Conservation (phyloP, 2,329 filamentous ascomycete genomes). For the Diaporthe capsici region DNA sequence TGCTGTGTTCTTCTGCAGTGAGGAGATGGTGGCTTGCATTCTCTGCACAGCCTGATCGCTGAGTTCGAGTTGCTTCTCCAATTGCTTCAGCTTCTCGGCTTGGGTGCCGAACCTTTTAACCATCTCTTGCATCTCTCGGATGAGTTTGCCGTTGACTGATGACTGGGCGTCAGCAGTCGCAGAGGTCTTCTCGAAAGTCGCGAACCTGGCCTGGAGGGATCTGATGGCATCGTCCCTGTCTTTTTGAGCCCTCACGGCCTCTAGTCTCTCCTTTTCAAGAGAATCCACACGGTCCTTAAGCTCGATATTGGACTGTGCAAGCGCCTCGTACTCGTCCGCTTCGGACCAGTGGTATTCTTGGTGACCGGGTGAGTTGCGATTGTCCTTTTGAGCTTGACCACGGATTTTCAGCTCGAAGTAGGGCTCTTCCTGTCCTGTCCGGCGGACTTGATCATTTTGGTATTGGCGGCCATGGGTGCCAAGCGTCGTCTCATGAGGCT, state of each 20-base stretch:
- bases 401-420: background rate
- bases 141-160: background rate
- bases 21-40: conserved; percentile 14
- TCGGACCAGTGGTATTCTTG: too few species aligned
- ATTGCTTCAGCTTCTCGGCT: background rate
- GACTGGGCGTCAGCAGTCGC: background rate
- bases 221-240: background rate
- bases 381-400: background rate
- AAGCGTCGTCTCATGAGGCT: background rate
- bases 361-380: background rate
- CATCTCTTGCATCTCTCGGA: background rate
- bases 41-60: background rate
- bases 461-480: background rate
- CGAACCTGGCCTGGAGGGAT: conserved; percentile 1
- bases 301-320: background rate
- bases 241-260: background rate
- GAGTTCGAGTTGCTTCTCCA: background rate
- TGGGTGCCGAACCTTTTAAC: background rate
- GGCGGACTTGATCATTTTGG: background rate
- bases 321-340: background rate
- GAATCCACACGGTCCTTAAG: background rate
- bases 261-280: conserved; percentile 23
- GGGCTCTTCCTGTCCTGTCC: background rate
- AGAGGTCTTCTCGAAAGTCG: conserved; percentile 1
- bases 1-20: background rate